Percentiles rank a stretch among this genome's conserved stretches.
phyloP scores from a whole-genome alignment of 495 filamentous ascomycete species.

The Apiosordaria backusii region DNA sequence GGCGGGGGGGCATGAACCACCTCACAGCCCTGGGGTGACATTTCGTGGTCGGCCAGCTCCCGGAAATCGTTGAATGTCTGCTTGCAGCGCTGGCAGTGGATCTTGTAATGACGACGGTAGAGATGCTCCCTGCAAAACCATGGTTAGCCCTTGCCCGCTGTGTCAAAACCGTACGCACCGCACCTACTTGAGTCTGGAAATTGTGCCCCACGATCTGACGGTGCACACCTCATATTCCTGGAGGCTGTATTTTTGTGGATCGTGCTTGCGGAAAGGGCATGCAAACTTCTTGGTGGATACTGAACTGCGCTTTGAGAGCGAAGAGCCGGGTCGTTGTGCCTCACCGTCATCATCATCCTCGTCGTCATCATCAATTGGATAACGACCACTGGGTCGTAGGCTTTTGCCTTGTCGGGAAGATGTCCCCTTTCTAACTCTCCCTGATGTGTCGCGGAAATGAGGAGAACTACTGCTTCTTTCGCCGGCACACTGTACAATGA shows the following conservation, averaged over 20 bases:
- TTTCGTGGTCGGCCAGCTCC: constrained; percentile 26
- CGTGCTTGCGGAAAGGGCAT: constrained; percentile 31
- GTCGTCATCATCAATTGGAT: constrained; percentile 16
- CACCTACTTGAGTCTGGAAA: constrained; percentile 30
- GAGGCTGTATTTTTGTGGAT: constrained; percentile 26
- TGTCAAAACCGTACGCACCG: too few species aligned
- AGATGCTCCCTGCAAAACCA: constrained; percentile 29
- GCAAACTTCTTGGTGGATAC: constrained; percentile 21
- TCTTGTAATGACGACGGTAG: constrained; percentile 29
- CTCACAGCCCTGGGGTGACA: constrained; percentile 20
- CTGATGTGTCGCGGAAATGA: constrained; percentile 13
- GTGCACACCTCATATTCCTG: constrained; percentile 28
- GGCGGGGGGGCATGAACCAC: constrained; percentile 14
- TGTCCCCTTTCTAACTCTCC: constrained; percentile 12
- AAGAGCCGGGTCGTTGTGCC: constrained; percentile 14
- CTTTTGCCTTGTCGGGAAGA: constrained; percentile 5
- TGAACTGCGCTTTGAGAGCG: constrained; percentile 19
- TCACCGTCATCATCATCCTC: constrained; percentile 29
- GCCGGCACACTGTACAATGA: constrained; percentile 21
- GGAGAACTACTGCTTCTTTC: constrained; percentile 8
- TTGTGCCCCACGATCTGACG: constrained; percentile 25
- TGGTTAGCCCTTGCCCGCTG: constrained; percentile 8
- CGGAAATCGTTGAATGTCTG: constrained; percentile 20
- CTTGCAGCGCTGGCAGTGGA: constrained; percentile 31
- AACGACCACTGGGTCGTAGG: constrained; percentile 9